Conservation (phyloP, 441 rosid genomes). For the Adansonia gregorii region DNA sequence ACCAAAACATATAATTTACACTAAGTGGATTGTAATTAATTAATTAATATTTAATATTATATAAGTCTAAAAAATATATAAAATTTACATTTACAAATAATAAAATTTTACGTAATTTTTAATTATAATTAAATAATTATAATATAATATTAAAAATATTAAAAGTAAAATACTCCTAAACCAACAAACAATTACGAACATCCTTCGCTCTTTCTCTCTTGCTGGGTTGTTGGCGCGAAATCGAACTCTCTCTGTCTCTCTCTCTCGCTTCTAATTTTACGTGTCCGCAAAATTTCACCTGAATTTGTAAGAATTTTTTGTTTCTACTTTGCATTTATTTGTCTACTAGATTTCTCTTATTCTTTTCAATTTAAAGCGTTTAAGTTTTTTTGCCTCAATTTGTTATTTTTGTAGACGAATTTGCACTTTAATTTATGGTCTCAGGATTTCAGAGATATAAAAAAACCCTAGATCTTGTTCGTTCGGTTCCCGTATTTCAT, state of each 20-base stretch:
- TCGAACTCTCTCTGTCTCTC: slow-evolving; percentile 18
- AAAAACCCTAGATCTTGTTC: slow-evolving; percentile 53
- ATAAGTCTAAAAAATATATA: too few relatives aligned
- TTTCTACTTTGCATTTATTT: neutral
- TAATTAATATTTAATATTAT: too few relatives aligned
- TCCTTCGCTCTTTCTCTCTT: slow-evolving; percentile 21
- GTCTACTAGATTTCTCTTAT: neutral
- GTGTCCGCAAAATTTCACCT: slow-evolving; percentile 20
- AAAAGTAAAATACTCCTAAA: too few relatives aligned
- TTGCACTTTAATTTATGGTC: slow-evolving; percentile 3
- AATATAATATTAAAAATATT: too few relatives aligned
- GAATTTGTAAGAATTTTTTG: slow-evolving; percentile 39
- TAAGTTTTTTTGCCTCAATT: slow-evolving; percentile 13
- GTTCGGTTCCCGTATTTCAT: slow-evolving; percentile 4
- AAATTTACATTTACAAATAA: too few relatives aligned
- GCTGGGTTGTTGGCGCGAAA: slow-evolving; percentile 35
- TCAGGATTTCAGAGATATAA: slow-evolving; percentile 31
- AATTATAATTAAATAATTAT: too few relatives aligned
- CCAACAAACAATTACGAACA: too few relatives aligned
- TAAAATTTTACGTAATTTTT: too few relatives aligned
- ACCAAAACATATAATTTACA: too few relatives aligned
- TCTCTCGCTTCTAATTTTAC: slow-evolving; percentile 17
- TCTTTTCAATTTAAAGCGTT: neutral
- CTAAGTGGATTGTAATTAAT: too few relatives aligned
- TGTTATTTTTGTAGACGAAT: neutral